Base-by-base conservation (phyloP, 495 filamentous ascomycete species). In the Aspergillus hancockii region DNA sequence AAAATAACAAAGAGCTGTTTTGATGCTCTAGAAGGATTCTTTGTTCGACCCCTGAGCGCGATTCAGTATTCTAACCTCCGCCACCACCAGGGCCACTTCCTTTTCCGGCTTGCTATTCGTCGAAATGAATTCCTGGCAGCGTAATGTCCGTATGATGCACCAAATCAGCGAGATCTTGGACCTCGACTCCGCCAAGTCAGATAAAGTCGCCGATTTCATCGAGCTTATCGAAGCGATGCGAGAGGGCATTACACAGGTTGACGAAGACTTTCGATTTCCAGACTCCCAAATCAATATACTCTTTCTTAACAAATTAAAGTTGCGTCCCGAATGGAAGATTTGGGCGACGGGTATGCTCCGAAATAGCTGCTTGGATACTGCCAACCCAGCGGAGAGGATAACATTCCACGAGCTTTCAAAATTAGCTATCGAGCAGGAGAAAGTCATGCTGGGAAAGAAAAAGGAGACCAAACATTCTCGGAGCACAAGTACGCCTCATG, bases 161-260 rank as follows among this genome's bases (percentile, higher is more conserved):
- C 63, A 71, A 31, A 60, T 73, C 46, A 59, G 67, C 46, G 70
- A 73, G 60, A 66, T 71, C 46, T 55, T 73, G 13, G 68, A 73
- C 31, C 56, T 73, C 31, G 70, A 73, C 54, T 63, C 64, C 0
- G 31, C 52, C 22, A 60, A 66, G 50, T 68, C 65, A 49, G 61
- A 66, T 51, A 57, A 51, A 38, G 60, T 71, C 18, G 57, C 62
- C 41, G 70, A 70, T 49, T 71, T 73, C 43, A 52, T 69, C 43
- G 52, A 62, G 23, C 66, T 73, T 8, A 69, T 73, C 32, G 53
- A 70, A 25, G 70, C 70, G 3, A 63, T 69, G 38, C 63, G 68
- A 21, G 70, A 73, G 41, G 70, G 70, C 16, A 61, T 71, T 23
- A 59, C 59, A 23, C 64, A 65, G 45, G 65, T 73, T 36, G 64